A percentile compares a stretch with the other conserved stretches of the same genome.
phyloP scores from a whole-genome alignment of 1,139 yeast genomes.

The Pichia sp. region DNA sequence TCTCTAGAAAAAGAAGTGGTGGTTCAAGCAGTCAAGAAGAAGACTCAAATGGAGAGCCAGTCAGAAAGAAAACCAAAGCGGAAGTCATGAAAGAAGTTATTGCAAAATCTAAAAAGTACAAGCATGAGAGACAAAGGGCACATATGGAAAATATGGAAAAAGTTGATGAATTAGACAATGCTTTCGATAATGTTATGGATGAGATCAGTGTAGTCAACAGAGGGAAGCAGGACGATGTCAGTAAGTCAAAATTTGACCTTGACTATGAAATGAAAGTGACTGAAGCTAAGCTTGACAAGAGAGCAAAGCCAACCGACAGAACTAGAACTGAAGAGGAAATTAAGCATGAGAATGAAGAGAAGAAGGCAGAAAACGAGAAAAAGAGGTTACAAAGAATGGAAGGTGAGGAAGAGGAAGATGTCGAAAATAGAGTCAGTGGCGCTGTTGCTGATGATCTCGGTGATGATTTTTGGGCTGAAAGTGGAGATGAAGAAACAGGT shows the following conservation, averaged over 20 bases:
- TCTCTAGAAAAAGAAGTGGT: conserved; percentile 29
- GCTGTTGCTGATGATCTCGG: conserved; percentile 69
- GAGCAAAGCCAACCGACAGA: conserved; percentile 95
- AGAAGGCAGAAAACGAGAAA: conserved; percentile 63
- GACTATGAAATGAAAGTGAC: conserved; percentile 75
- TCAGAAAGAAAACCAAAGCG: conserved; percentile 76
- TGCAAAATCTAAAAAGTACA: conserved; percentile 88
- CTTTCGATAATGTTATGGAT: conserved; percentile 71
- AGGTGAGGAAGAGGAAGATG: conserved; percentile 44
- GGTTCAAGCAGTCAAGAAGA: conserved; percentile 33
- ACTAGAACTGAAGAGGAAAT: conserved; percentile 90
- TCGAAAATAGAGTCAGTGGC: conserved; percentile 26
- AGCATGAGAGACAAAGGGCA: conserved; percentile 78
- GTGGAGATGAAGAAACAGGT: conserved; percentile 46
- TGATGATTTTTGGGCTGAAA: conserved; percentile 51
- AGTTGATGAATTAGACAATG: conserved; percentile 73
- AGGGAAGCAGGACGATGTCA: conserved; percentile 26
- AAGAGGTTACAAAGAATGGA: conserved; percentile 83
- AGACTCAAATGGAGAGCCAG: conserved; percentile 33
- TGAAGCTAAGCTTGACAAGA: conserved; percentile 74
- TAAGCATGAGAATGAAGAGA: conserved; percentile 61
- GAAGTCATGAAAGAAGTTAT: conserved; percentile 97
- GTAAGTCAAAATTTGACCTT: conserved; percentile 44
- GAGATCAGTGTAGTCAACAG: conserved; percentile 38
- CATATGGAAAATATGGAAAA: conserved; percentile 67